Base-by-base conservation (phyloP, 2,329 filamentous ascomycete genomes). In the Aspergillus flavus region DNA sequence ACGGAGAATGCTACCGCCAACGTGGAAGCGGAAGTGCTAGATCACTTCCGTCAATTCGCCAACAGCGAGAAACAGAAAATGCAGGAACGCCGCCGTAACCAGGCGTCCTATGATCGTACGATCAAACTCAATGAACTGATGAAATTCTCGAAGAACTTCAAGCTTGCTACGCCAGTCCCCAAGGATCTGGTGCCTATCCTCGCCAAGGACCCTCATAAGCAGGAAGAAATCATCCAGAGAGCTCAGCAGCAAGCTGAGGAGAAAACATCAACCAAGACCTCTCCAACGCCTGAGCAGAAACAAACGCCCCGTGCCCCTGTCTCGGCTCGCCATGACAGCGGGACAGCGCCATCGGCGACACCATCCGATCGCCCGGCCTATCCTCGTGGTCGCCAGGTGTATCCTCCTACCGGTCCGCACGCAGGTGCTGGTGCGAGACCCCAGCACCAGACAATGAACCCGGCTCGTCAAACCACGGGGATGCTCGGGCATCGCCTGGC, bases 121-220 rank as follows among this genome's bases (percentile, higher is more conserved):
- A 89, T 95, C 68, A 97, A 96, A 78, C 79, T 99, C 65, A 96
- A 92, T 64, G 95, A 99, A 79, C 81, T 99, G 62, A 96, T 95
- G 83, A 97, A 94, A 74, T 99, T 99, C 78, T 93, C 95, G 1
- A 87, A 89, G 69, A 95, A 87, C 75, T 99, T 99, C 84, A 98
- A 98, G 80, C 86, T 99, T 21, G 90, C 91, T 57, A 97, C 94
- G 3, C 93, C 94, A 6, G 93, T 99, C 12, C 95, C 95, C 1
- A 89, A 87, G 58, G 95, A 99, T 77, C 81, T 99, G 41, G 93
- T 99, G 32, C 90, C 92, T 1, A 99, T 99, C 69, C 90, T 99
- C 64, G 94, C 95, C 63, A 99, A 98, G 76, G 95, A 99, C 75
- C 93, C 93, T n/a, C 86, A 83, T 53, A 99, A 97, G 81, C 95